Base-by-base conservation (phyloP, 2,329 filamentous ascomycete genomes). In the Nakataea oryzae region DNA sequence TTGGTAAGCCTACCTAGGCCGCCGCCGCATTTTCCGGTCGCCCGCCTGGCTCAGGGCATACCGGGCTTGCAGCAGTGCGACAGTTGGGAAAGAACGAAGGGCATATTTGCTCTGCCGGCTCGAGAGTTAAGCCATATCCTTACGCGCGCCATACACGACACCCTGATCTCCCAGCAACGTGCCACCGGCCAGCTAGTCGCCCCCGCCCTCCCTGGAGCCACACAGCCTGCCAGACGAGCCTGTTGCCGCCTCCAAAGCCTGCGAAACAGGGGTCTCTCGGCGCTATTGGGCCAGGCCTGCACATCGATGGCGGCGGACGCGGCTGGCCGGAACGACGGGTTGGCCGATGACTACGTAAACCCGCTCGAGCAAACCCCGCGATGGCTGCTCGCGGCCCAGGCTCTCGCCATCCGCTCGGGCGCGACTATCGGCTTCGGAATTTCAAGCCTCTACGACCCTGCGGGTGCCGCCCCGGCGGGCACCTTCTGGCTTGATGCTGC, bases 401-500 rank as follows among this genome's bases (percentile, higher is more conserved):
- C 68, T 21, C 67, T 58, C n/a, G 63, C 63, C 32, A 62, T 70
- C 2, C 69, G 69, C 5, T 61, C 65, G 2, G 62, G 64, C 12
- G 67, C 68, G 11, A 62, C 61, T 32, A 59, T 70, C 47, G 67
- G 66, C 34, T 70, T 70, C 61, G 63, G 59, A 21, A 62, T 64
- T 14, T 62, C 66, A 4, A 66, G 64, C 32, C 12, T 24, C 24
- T 62, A 32, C 34, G 30, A 34, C 26, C 55, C 62, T 29, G 32
- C 59, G 1, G 47, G 64, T 26, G 55, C 57, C 24, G 50, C 65
- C 6, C 63, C 68, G 8, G 65, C 65, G 13, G 61, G 65, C 59
- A 66, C 65, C 1, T 66, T 71, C 13, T 69, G 66, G 68, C 65
- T 71, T 3, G 65, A 71, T 60, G 68, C 69, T 11, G 68, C 66